Evolutionary conservation across 1,284 basidiomycete genomes (phyloP).

Genomic region (Rhodotorula sp.): DNA sequence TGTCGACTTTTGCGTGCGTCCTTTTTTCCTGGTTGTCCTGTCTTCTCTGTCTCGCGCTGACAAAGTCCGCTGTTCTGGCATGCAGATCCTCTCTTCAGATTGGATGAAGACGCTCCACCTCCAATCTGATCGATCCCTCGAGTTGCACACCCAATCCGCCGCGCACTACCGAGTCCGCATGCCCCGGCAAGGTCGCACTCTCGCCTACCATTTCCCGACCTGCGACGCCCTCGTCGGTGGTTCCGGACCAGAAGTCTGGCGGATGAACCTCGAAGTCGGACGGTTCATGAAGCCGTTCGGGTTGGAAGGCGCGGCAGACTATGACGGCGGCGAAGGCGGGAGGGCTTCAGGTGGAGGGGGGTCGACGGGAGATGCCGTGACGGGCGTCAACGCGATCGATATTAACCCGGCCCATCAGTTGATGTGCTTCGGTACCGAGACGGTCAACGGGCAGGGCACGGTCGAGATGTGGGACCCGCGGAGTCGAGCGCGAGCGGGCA

Average conservation of each 20-base stretch:
- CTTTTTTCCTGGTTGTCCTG: background rate
- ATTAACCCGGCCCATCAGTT: constrained; percentile 92
- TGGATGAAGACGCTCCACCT: constrained; percentile 99
- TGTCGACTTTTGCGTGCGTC: constrained; percentile 84
- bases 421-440: constrained; percentile 80
- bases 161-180: constrained; percentile 90
- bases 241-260: constrained; percentile 80
- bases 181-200: constrained; percentile 85
- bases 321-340: constrained; percentile 40
- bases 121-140: constrained; percentile 91
- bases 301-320: constrained; percentile 53
- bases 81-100: constrained; percentile 88
- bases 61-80: background rate
- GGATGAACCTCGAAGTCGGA: constrained; percentile 93
- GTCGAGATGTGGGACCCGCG: constrained; percentile 97
- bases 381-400: constrained; percentile 87
- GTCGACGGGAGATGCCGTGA: constrained; percentile 53
- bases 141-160: constrained; percentile 91
- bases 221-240: constrained; percentile 75
- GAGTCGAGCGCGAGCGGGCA: constrained; percentile 70
- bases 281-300: constrained; percentile 80
- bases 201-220: constrained; percentile 85
- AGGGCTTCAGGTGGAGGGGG: constrained; percentile 4
- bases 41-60: background rate
- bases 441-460: constrained; percentile 58